These are phyloP conservation scores for Alliaria petiolata DNA, from an alignment of 345 rosid genomes.

Conservation along the genomic window DNA sequence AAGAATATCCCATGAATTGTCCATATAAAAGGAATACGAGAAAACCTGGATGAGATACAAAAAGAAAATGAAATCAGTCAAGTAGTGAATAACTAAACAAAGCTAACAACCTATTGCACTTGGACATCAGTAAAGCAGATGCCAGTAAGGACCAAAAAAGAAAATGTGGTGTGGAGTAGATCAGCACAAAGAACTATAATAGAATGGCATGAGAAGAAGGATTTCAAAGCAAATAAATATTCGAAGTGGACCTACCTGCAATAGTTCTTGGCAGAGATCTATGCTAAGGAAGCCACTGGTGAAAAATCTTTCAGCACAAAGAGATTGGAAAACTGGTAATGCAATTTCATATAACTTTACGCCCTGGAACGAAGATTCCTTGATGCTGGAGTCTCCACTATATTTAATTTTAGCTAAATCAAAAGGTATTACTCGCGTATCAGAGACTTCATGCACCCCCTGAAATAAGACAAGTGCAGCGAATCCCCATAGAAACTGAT, in stretches of 20 bases:
- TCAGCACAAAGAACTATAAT: neutral
- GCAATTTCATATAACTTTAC: constrained; percentile 70
- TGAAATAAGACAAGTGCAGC: constrained; percentile 73
- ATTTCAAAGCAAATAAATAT: neutral
- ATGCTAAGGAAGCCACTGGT: constrained; percentile 52
- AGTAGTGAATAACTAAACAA: too few species aligned
- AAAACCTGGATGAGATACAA: constrained; percentile 53
- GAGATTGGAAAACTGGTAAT: constrained; percentile 84
- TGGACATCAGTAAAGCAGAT: too few species aligned
- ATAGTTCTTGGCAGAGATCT: constrained; percentile 71
- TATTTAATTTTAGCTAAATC: constrained; percentile 40
- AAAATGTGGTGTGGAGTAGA: too few species aligned
- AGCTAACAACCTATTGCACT: too few species aligned
- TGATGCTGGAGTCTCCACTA: constrained; percentile 43
- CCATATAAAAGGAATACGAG: constrained; percentile 57
- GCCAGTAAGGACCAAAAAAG: too few species aligned
- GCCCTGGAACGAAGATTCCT: constrained; percentile 45
- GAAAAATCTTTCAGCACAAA: constrained; percentile 65
- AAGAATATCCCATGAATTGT: constrained; percentile 79
- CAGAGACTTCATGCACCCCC: constrained; percentile 45
- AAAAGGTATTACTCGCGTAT: constrained; percentile 43
- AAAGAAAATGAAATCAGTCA: constrained; percentile 5
- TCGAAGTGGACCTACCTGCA: constrained; percentile 51
- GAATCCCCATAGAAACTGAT: constrained; percentile 83
- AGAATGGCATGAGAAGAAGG: neutral